Evolutionary conservation across 257 asterid species (phyloP).

Genomic region (Gentiana macrophylla): DNA sequence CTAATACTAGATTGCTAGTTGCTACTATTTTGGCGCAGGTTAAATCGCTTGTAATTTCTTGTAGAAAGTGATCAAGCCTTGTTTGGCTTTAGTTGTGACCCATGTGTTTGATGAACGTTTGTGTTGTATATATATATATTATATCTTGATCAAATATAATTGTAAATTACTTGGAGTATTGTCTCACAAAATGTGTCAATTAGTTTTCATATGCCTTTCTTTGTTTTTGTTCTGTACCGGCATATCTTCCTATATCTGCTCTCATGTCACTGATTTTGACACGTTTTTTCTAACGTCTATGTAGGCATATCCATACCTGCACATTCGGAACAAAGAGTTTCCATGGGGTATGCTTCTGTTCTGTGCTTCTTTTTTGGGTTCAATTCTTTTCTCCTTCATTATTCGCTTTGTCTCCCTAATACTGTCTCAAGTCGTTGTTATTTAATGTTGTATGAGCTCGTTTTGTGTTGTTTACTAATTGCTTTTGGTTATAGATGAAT

Average conservation of each 20-base stretch:
- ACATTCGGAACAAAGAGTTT: slow-evolving; percentile 77
- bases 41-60: too few relatives aligned
- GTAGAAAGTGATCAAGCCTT: too few relatives aligned
- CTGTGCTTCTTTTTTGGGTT: not conserved
- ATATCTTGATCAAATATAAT: too few relatives aligned
- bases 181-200: too few relatives aligned
- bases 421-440: not conserved
- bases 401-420: not conserved
- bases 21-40: too few relatives aligned
- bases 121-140: too few relatives aligned
- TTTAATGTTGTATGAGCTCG: not conserved
- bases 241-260: not conserved
- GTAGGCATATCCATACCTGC: slow-evolving; percentile 69
- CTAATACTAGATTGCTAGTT: too few relatives aligned
- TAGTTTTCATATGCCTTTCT: too few relatives aligned
- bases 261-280: not conserved
- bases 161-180: too few relatives aligned
- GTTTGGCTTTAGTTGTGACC: too few relatives aligned
- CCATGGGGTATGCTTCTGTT: slow-evolving; percentile 57
- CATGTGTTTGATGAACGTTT: too few relatives aligned
- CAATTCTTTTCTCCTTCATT: not conserved
- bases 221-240: not conserved
- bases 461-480: not conserved
- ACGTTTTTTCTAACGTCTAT: slow-evolving; percentile 3
- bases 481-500: not conserved